Conservation (phyloP, 495 filamentous ascomycete species). For the Hypomontagnella monticulosa region DNA sequence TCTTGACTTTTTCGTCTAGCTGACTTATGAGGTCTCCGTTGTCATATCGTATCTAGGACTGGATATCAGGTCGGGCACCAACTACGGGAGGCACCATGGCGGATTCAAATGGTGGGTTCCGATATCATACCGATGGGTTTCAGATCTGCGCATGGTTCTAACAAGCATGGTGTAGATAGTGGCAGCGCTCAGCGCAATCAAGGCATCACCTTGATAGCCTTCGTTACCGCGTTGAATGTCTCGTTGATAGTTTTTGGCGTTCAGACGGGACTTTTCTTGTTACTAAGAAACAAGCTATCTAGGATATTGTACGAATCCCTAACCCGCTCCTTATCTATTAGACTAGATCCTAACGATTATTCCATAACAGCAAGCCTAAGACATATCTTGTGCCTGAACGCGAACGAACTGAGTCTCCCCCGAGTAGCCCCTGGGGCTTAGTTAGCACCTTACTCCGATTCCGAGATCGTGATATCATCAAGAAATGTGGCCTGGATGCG, state of each 20-base stretch:
- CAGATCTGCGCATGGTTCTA: slow-evolving; percentile 11
- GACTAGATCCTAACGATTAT: slow-evolving; percentile 31
- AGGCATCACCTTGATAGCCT: slow-evolving; percentile 69
- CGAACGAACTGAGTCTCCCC: slow-evolving; percentile 79
- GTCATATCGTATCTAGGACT: slow-evolving; percentile 10
- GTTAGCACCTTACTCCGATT: slow-evolving; percentile 77
- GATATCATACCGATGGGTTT: slow-evolving; percentile 1
- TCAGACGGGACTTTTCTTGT: slow-evolving; percentile 77
- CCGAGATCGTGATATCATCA: slow-evolving; percentile 86
- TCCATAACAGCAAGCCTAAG: slow-evolving; percentile 72
- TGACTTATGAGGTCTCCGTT: slow-evolving; percentile 16
- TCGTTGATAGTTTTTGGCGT: slow-evolving; percentile 80
- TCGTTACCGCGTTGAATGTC: slow-evolving; percentile 78
- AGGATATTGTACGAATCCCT: slow-evolving; percentile 75
- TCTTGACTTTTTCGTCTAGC: background rate
- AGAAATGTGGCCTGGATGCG: slow-evolving; percentile 94
- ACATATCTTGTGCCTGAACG: slow-evolving; percentile 91
- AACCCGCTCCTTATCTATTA: background rate
- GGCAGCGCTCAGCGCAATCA: slow-evolving; percentile 54
- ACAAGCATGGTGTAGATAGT: slow-evolving; percentile 10
- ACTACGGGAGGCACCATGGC: slow-evolving; percentile 29
- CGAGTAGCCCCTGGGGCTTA: slow-evolving; percentile 74
- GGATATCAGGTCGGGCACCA: slow-evolving; percentile 20
- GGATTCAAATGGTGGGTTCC: slow-evolving; percentile 35
- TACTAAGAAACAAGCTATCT: slow-evolving; percentile 79